Evolutionary conservation across 1,284 basidiomycete genomes (phyloP).

Genomic region (Peniophora sp.): DNA sequence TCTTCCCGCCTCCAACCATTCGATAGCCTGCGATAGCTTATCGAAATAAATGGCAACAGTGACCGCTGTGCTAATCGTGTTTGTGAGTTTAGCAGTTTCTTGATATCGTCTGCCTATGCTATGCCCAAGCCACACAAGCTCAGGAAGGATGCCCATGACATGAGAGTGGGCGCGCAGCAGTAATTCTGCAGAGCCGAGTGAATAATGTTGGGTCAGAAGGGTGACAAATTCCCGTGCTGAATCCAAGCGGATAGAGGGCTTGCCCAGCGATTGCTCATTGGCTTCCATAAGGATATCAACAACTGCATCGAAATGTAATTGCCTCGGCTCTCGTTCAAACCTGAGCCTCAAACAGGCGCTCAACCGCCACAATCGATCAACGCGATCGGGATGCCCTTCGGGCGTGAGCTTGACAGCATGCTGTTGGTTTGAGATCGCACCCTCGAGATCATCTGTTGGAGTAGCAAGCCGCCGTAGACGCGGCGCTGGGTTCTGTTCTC

Average conservation of each 20-base stretch:
- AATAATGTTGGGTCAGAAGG: background rate
- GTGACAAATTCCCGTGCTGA: background rate
- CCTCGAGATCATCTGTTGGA: too few relatives aligned
- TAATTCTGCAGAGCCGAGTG: background rate
- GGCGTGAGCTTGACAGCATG: background rate
- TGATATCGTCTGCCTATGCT: background rate
- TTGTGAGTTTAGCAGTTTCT: background rate
- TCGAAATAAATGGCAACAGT: background rate
- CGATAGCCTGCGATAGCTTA: background rate
- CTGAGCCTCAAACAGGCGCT: background rate
- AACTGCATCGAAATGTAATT: conserved; percentile 18
- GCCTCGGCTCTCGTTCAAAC: background rate
- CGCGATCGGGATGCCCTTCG: background rate
- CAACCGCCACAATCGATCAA: background rate
- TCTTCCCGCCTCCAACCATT: background rate
- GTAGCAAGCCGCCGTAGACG: too few relatives aligned
- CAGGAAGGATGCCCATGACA: conserved; percentile 10
- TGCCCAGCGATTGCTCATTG: conserved; percentile 8
- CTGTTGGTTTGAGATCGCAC: too few relatives aligned
- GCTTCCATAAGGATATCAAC: conserved; percentile 14
- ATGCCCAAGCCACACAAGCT: background rate
- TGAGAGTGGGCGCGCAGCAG: background rate
- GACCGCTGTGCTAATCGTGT: background rate
- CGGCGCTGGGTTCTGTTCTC: too few relatives aligned
- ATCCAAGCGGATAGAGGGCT: conserved; percentile 18